Base-by-base conservation (phyloP, 208 protist genomes). In the Porcisia hertigi region DNA sequence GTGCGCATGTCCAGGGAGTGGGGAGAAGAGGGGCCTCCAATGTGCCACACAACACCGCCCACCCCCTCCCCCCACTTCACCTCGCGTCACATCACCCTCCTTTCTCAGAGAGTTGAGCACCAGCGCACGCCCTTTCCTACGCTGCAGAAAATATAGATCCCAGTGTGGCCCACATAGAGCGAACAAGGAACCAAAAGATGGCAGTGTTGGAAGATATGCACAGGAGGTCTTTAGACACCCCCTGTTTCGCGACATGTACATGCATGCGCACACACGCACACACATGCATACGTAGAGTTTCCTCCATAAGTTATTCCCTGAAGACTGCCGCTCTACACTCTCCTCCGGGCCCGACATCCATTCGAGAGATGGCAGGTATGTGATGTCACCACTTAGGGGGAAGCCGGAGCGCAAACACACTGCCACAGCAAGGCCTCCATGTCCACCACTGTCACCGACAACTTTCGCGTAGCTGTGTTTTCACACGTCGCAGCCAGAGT, bases 351-450 rank as follows among this genome's bases (percentile, higher is more conserved):
- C 3, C 25, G 6, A 43, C 16, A 18, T 25, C 63, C 1, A 67
- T 67, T 43, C 41, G 25, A 30, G 39, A 67, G 20, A 67, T 47
- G 5, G 20, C 14, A 34, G 8, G 63, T 11, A 67, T 30, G 66
- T 25, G 34, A 4, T 16, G 30, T 20, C 18, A 43, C 66, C 30
- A 43, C 66, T 58, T 71, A 71, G 66, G 43, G 9, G 34, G 30
- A 30, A 71, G 7, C 63, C 4, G 7, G 47, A 20, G 52, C 25
- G 12, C 41, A 23, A 2, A 74, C 20, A 49, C 72, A 77, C 57
- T 80, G 41, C 88, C 85, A 92, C 45, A 92, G 45, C 1, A 87
- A 52, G 57, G 63, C 76, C 67, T 92, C 88, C 79, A 84, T 79
- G 75, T 92, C 79, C 20, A 92, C 66, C 57, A 92, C 72, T 0